phyloP scores from a whole-genome alignment of 2,329 filamentous ascomycete species.

The Fusarium algeriense region DNA sequence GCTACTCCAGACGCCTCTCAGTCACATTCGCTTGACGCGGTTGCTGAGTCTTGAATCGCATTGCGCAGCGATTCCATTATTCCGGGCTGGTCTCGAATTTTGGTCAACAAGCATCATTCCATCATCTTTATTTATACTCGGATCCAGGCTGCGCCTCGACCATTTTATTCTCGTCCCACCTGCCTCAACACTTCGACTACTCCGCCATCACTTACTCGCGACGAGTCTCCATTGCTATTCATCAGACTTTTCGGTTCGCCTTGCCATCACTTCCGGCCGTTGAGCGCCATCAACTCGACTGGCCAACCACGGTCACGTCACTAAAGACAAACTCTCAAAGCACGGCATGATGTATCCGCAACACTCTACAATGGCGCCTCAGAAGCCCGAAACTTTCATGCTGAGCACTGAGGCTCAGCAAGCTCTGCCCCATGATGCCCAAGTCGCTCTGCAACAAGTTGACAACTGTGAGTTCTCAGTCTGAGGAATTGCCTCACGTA shows the following conservation, averaged over 20 bases:
- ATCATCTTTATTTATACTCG: conserved; percentile 39
- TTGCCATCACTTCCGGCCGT: conserved; percentile 29
- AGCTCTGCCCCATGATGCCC: conserved; percentile 93
- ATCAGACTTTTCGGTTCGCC: conserved; percentile 29
- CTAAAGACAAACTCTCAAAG: conserved; percentile 37
- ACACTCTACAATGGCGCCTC: conserved; percentile 88
- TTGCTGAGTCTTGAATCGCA: conserved; percentile 53
- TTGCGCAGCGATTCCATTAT: conserved; percentile 49
- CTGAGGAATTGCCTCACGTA: conserved; percentile 2
- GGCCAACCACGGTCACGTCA: conserved; percentile 46
- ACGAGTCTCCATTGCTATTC: conserved; percentile 24
- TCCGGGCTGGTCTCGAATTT: conserved; percentile 64
- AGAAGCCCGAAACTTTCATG: conserved; percentile 99
- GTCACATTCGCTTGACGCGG: conserved; percentile 61
- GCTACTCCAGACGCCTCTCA: conserved; percentile 49
- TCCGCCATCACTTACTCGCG: conserved; percentile 8
- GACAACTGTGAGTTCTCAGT: conserved; percentile 81
- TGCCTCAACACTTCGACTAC: conserved; percentile 21
- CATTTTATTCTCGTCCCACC: conserved; percentile 25
- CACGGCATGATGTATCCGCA: conserved; percentile 78
- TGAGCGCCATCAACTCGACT: conserved; percentile 42
- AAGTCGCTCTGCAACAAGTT: conserved; percentile 97
- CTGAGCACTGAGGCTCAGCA: conserved; percentile 97
- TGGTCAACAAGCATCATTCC: conserved; percentile 47
- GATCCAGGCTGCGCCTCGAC: conserved; percentile 54